Base-by-base conservation (phyloP, 345 rosid genomes). In the Lagerstroemia speciosa region DNA sequence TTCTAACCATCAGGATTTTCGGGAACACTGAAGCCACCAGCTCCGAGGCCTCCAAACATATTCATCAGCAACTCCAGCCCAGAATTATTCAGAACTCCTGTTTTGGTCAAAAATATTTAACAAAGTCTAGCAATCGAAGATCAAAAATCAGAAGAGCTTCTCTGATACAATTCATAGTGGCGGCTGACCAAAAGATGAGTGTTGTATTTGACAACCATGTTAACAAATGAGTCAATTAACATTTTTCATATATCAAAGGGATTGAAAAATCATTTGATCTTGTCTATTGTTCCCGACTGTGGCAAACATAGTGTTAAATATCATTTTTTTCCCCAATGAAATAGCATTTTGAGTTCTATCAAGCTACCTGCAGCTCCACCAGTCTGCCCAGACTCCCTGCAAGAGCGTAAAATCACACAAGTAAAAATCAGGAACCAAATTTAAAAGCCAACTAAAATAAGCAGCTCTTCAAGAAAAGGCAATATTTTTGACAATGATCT, bases 11-110 rank as follows among this genome's bases (percentile, higher is more conserved):
- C 78, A 12, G 96, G 69, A 77, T 78, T 78, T 78, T 78, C 81
- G 2, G 92, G 80, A 77, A 78, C 86, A 52, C 84, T 73, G 64
- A 89, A 69, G 69, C 91, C 78, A 5, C 93, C 97, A 70, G 92
- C 82, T 63, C 92, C 93, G 68, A 90, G 97, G 70, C 83, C 82
- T 55, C 94, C 90, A 81, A 91, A 89, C 97, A 89, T 87, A 79
- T 82, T 89, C 97, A 89, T 89, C 86, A 91, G 79, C 71, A 86
- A 73, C 40, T 86, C 97, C 79, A 91, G 61, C 15, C 15, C 46
- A 9, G 16, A 9, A 65, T 75, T 81, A 75, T 85, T 86, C 3
- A 74, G 78, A 5, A 74, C 70, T 74, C 79, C 84, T 86, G 67
- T 27, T 34, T 65, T 43, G 65, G 66, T 48, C 45, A 71, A 67